Percentiles rank a stretch among this genome's conserved stretches.
Evolutionary conservation across 176 grass and related monocot species (phyloP).

Genomic region (Triticum aestivum): DNA sequence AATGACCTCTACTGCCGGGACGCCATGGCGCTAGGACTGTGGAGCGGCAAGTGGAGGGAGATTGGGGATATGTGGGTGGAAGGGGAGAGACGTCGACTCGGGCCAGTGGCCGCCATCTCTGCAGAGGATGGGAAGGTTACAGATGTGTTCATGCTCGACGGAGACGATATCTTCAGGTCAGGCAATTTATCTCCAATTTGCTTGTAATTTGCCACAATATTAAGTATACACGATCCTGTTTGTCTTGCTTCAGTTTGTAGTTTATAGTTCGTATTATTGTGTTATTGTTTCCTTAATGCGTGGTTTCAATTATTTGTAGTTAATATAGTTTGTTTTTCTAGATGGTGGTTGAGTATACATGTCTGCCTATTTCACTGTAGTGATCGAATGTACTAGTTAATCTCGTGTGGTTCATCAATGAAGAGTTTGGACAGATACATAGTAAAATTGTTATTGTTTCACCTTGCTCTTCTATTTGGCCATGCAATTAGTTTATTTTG

Average conservation of each 20-base stretch:
- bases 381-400: constrained; percentile 12
- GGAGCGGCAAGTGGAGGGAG: constrained; percentile 74
- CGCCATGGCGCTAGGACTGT: constrained; percentile 65
- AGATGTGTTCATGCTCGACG: constrained; percentile 73
- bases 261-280: not conserved
- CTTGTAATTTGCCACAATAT: not conserved
- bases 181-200: constrained; percentile 24
- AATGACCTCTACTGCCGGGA: constrained; percentile 68
- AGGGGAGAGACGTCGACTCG: constrained; percentile 66
- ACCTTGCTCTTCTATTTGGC: not conserved
- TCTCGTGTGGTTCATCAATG: not conserved
- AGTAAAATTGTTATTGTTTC: not conserved
- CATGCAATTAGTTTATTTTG: constrained; percentile 3
- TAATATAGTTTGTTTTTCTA: constrained; percentile 3
- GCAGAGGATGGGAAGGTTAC: constrained; percentile 50
- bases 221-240: not conserved
- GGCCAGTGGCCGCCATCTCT: constrained; percentile 48
- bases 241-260: not conserved
- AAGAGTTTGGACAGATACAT: not conserved
- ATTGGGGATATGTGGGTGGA: constrained; percentile 80
- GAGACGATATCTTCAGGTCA: constrained; percentile 70
- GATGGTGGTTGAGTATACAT: not conserved
- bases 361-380: constrained; percentile 2
- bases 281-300: not conserved
- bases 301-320: not conserved